Evolutionary conservation across 192 early-diverging fungal genomes (phyloP).

Genomic region (Linnemannia hyalina): DNA sequence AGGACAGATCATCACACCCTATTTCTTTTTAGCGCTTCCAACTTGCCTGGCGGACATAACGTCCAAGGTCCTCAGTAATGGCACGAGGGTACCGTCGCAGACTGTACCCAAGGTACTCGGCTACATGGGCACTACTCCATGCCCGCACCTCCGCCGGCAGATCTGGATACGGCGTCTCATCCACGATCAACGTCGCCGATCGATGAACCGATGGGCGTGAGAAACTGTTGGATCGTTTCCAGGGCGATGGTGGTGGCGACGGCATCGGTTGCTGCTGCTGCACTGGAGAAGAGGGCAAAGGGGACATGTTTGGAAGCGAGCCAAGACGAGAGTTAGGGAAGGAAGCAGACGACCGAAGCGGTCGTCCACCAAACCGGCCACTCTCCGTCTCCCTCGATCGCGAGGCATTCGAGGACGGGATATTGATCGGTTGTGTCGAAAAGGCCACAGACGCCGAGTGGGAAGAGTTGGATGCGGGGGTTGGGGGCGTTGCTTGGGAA

Average conservation of each 20-base stretch:
- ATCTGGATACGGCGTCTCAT: constrained; percentile 46
- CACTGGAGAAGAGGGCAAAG: background rate
- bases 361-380: background rate
- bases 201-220: constrained; percentile 3
- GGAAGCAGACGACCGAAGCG: background rate
- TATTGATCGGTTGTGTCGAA: constrained; percentile 24
- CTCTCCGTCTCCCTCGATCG: background rate
- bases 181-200: constrained; percentile 34
- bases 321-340: background rate
- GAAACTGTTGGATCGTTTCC: constrained; percentile 27
- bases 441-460: background rate
- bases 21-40: no score
- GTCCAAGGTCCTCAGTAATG: constrained; percentile 53
- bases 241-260: constrained; percentile 40
- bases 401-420: constrained; percentile 11
- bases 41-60: constrained; percentile 55
- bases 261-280: constrained; percentile 18
- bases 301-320: constrained; percentile 18
- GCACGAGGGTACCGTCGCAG: constrained; percentile 52
- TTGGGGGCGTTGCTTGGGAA: background rate
- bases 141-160: constrained; percentile 47
- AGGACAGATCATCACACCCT: background rate
- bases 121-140: constrained; percentile 52
- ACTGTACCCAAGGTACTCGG: constrained; percentile 52
- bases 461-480: background rate